Conservation (phyloP, 1,284 basidiomycete genomes). For the Boletus sp. region DNA sequence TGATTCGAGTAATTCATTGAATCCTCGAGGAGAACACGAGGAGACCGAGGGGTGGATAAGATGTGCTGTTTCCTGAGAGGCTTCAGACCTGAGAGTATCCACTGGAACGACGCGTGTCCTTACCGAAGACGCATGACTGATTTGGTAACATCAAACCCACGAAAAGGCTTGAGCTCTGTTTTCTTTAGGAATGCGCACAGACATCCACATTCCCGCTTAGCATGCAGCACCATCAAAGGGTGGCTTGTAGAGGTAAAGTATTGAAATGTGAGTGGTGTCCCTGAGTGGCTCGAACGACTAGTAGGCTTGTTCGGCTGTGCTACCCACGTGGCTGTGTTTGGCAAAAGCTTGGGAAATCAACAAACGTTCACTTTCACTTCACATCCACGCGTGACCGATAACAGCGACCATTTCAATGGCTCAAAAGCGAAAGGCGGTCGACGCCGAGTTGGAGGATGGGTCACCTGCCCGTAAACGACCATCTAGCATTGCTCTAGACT, state of each 20-base stretch:
- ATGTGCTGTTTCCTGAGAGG: neutral
- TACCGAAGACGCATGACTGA: neutral
- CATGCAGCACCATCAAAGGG: neutral
- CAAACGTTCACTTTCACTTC: conserved; percentile 2
- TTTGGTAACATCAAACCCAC: neutral
- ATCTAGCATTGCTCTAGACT: conserved; percentile 21
- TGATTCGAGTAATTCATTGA: conserved; percentile 17
- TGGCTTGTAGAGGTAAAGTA: neutral
- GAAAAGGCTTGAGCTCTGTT: neutral
- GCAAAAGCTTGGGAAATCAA: conserved; percentile 26
- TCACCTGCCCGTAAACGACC: conserved; percentile 4
- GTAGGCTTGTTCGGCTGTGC: neutral
- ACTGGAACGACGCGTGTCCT: neutral
- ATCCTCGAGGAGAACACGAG: conserved; percentile 30
- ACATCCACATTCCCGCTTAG: too few relatives aligned
- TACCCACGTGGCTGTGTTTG: conserved; percentile 24
- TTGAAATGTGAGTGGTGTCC: too few relatives aligned
- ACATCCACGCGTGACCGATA: neutral
- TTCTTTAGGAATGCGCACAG: neutral
- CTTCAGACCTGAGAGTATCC: conserved; percentile 3
- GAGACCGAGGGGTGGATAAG: conserved; percentile 10
- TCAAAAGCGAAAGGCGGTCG: conserved; percentile 27
- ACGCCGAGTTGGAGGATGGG: conserved; percentile 15
- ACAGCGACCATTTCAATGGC: conserved; percentile 15
- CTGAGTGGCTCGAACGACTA: too few relatives aligned